These are phyloP conservation scores for Fragaria vesca DNA, from an alignment of 306 rosid species.

Conservation along the genomic window DNA sequence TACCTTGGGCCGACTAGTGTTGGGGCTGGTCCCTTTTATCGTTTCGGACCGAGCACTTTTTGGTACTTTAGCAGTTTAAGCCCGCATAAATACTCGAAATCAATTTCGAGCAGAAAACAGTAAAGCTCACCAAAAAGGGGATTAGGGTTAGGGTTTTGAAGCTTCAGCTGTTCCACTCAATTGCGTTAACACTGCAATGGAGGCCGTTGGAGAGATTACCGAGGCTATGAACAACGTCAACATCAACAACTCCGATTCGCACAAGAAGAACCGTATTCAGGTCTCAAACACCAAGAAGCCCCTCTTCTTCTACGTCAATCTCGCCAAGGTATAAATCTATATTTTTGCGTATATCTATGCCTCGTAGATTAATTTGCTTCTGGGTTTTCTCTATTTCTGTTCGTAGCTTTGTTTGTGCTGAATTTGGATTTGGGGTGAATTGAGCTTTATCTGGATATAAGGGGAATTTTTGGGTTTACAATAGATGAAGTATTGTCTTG, in stretches of 20 bases:
- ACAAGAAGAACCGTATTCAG: constrained; percentile 49
- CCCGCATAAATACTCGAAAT: not conserved
- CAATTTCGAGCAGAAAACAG: not conserved
- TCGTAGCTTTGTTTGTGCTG: not conserved
- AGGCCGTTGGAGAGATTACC: constrained; percentile 27
- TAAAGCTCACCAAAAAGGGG: not conserved
- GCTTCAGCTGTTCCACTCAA: not conserved
- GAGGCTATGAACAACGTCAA: constrained; percentile 34
- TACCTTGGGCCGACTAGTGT: too few species aligned
- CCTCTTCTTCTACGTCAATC: constrained; percentile 50
- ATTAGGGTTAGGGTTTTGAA: constrained; percentile 39
- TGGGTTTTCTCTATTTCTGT: not conserved
- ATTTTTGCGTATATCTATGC: not conserved
- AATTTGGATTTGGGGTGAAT: constrained; percentile 1
- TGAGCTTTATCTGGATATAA: not conserved
- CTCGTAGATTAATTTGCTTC: not conserved
- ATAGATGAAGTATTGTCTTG: not conserved
- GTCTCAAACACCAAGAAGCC: constrained; percentile 52
- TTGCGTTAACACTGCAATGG: constrained; percentile 29
- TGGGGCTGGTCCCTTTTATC: not conserved
- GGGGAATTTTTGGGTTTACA: not conserved
- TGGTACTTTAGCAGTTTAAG: not conserved
- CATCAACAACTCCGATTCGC: constrained; percentile 20
- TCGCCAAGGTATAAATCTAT: constrained; percentile 29
- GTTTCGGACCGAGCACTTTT: not conserved